Evolutionary conservation across 768 basidiomycete genomes (phyloP).

Genomic region (Phylloporus sp.): DNA sequence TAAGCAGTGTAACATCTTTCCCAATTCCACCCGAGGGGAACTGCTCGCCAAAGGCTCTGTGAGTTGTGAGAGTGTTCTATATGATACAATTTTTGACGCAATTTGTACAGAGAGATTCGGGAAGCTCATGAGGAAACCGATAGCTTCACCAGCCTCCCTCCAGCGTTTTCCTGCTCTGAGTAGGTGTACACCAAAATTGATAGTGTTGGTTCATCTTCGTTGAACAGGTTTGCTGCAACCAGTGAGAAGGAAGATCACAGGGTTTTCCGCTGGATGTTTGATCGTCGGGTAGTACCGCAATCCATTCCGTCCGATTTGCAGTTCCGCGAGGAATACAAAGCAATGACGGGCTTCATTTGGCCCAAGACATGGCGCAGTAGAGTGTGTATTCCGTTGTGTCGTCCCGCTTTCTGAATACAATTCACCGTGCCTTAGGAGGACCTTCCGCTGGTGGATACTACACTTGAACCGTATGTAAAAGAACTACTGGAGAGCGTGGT

Average conservation of each 20-base stretch:
- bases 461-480: slow-evolving; percentile 6
- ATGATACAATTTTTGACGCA: background rate
- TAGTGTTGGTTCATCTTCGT: background rate
- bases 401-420: no score
- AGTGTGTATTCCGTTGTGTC: slow-evolving; percentile 4
- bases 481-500: slow-evolving; percentile 1
- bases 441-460: slow-evolving; percentile 7
- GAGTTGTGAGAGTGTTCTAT: background rate
- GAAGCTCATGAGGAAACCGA: background rate
- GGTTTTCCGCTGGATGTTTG: slow-evolving; percentile 11
- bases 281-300: slow-evolving; percentile 7
- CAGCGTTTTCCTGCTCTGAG: background rate
- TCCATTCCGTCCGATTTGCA: background rate
- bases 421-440: background rate
- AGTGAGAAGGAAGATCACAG: background rate
- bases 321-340: background rate
- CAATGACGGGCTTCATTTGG: slow-evolving; percentile 9
- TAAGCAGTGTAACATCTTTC: background rate
- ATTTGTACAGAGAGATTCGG: background rate
- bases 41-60: background rate
- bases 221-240: slow-evolving; percentile 6
- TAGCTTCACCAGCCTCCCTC: background rate
- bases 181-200: background rate
- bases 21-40: background rate
- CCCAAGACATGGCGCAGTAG: slow-evolving; percentile 4